phyloP scores from a whole-genome alignment of 306 rosid species.

The Vachellia pachyceras region DNA sequence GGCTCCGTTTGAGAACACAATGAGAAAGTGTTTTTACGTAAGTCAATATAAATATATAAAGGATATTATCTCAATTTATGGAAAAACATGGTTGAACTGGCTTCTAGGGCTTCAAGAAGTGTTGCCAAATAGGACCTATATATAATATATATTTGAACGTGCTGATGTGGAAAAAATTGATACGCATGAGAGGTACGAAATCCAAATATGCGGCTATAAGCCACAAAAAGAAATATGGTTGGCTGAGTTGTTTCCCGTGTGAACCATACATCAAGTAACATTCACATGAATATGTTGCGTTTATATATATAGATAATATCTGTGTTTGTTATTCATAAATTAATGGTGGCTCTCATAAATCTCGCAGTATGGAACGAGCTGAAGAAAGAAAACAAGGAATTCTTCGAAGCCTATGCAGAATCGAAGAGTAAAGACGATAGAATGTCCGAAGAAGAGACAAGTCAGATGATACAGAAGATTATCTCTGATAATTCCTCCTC shows the following conservation, averaged over 20 bases:
- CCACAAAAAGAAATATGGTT: neutral
- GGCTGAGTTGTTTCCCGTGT: neutral
- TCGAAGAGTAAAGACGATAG: slow-evolving; percentile 62
- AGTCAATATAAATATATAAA: too few relatives aligned
- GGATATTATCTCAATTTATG: too few relatives aligned
- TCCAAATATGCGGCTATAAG: neutral
- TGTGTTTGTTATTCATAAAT: neutral
- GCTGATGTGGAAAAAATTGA: neutral
- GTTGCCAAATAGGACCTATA: too few relatives aligned
- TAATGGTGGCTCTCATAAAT: neutral
- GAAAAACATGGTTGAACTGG: too few relatives aligned
- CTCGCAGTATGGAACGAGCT: slow-evolving; percentile 93
- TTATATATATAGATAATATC: neutral
- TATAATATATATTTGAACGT: neutral
- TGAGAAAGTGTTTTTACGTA: too few relatives aligned
- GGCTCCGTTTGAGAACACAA: too few relatives aligned
- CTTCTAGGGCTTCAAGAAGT: too few relatives aligned
- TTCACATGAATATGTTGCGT: slow-evolving; percentile 15
- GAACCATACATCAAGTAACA: neutral
- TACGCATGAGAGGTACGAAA: neutral
- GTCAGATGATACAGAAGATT: slow-evolving; percentile 72
- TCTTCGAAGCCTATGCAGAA: slow-evolving; percentile 74
- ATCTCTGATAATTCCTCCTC: slow-evolving; percentile 61
- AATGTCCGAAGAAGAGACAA: slow-evolving; percentile 91
- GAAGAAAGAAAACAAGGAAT: slow-evolving; percentile 87